phyloP scores from a whole-genome alignment of 805 yeast species.

The Scheffersomyces ergatensis region DNA sequence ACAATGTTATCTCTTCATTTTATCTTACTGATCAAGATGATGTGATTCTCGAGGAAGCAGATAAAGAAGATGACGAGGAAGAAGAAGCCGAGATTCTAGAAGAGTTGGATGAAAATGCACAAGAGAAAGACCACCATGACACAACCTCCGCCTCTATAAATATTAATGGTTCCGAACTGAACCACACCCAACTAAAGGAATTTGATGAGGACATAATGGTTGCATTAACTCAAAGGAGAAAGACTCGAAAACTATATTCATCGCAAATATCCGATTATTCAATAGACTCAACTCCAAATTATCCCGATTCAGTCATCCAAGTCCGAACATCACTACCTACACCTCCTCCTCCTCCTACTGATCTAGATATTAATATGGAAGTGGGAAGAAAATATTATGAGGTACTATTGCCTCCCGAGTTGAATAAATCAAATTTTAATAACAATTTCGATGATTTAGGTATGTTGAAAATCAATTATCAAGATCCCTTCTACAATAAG shows the following conservation, averaged over 20 bases:
- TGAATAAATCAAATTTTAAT: slow-evolving; percentile 13
- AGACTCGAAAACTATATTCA: background rate
- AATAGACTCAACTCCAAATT: background rate
- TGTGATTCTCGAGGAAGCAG: too few species aligned
- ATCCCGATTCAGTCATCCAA: background rate
- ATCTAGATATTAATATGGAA: background rate
- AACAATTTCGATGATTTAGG: slow-evolving; percentile 42
- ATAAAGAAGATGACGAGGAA: slow-evolving; percentile 4
- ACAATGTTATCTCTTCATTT: too few species aligned
- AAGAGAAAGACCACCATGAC: slow-evolving; percentile 1
- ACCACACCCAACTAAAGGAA: slow-evolving; percentile 9
- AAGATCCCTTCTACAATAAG: slow-evolving; percentile 63
- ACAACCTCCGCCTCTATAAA: too few species aligned
- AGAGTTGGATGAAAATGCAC: background rate
- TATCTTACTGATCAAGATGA: too few species aligned
- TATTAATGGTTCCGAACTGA: background rate
- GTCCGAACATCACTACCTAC: background rate
- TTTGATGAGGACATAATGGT: slow-evolving; percentile 16
- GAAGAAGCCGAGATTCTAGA: slow-evolving; percentile 5
- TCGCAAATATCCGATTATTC: too few species aligned
- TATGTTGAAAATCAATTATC: slow-evolving; percentile 50
- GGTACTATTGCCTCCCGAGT: slow-evolving; percentile 13
- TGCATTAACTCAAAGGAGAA: slow-evolving; percentile 17
- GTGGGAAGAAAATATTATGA: slow-evolving; percentile 14
- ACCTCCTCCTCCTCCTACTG: background rate